These are phyloP conservation scores for Wallacemonas sp. DNA, from an alignment of 208 protist species.

Conservation along the genomic window DNA sequence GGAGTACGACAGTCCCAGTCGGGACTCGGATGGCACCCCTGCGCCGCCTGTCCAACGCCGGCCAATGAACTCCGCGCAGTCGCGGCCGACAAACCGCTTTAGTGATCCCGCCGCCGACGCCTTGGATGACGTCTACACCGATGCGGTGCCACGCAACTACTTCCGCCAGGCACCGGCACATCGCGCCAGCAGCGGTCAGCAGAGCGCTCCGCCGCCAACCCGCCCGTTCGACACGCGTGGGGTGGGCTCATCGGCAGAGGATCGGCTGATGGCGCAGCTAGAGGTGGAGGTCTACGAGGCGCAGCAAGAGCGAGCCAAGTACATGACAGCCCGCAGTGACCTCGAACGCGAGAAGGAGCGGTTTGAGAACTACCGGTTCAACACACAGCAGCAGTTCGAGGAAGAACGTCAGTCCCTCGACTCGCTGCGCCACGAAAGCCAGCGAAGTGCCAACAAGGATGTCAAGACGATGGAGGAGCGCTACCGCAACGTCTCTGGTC, in stretches of 20 bases:
- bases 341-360: constrained; percentile 81
- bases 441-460: constrained; percentile 63
- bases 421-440: constrained; percentile 33
- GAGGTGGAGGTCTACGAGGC: constrained; percentile 74
- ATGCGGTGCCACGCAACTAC: constrained; percentile 50
- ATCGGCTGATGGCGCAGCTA: constrained; percentile 67
- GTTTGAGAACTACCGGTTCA: constrained; percentile 66
- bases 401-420: constrained; percentile 61
- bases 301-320: constrained; percentile 77
- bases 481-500: constrained; percentile 56
- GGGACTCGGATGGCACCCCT: not conserved
- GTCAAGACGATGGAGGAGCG: constrained; percentile 75
- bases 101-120: constrained; percentile 23
- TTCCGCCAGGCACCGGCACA: constrained; percentile 31
- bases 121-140: constrained; percentile 30
- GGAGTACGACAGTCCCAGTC: constrained; percentile 7
- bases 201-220: not conserved
- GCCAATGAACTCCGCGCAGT: constrained; percentile 15
- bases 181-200: not conserved
- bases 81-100: constrained; percentile 14
- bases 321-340: constrained; percentile 48
- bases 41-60: constrained; percentile 18
- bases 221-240: constrained; percentile 9
- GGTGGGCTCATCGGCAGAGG: constrained; percentile 36
- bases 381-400: constrained; percentile 63